Percentiles rank a stretch among this genome's conserved stretches.
Conservation (phyloP, 768 basidiomycete genomes). For the Russula abietina region DNA sequence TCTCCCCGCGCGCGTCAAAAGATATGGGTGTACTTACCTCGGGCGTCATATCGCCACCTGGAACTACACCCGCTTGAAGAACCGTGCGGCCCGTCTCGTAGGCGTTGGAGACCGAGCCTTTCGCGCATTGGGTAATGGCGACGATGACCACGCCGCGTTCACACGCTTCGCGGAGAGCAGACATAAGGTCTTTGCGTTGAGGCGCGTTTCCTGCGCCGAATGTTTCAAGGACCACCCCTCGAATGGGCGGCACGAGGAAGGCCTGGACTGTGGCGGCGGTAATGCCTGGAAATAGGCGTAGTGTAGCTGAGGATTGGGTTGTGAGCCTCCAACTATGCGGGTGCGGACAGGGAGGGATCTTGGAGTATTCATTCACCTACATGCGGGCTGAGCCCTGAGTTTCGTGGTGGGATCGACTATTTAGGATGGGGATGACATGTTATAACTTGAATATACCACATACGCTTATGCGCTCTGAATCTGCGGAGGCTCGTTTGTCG, state of each 20-base stretch:
- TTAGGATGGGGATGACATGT: neutral
- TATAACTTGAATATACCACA: neutral
- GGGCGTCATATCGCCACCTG: conserved; percentile 93
- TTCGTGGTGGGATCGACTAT: neutral
- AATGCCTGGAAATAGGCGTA: conserved; percentile 87
- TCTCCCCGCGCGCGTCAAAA: no score
- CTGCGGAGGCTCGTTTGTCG: conserved; percentile 72
- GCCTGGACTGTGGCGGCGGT: conserved; percentile 65
- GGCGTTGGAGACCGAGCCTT: conserved; percentile 78
- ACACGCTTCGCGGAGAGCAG: conserved; percentile 75
- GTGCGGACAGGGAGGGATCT: neutral
- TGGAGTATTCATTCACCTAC: conserved; percentile 51
- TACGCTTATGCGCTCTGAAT: conserved; percentile 79
- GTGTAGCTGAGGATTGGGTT: conserved; percentile 46
- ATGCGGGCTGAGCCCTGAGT: conserved; percentile 66
- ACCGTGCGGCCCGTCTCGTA: conserved; percentile 76
- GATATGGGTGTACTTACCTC: conserved; percentile 61
- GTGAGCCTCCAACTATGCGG: neutral
- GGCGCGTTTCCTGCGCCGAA: conserved; percentile 95
- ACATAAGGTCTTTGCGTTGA: conserved; percentile 65
- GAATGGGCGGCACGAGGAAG: conserved; percentile 67
- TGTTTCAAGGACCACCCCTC: conserved; percentile 82
- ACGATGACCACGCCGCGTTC: conserved; percentile 82
- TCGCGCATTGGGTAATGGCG: conserved; percentile 85
- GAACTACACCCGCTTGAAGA: conserved; percentile 66